Evolutionary conservation across 805 yeast species (phyloP).

Genomic region (Saccharomyces jurei): DNA sequence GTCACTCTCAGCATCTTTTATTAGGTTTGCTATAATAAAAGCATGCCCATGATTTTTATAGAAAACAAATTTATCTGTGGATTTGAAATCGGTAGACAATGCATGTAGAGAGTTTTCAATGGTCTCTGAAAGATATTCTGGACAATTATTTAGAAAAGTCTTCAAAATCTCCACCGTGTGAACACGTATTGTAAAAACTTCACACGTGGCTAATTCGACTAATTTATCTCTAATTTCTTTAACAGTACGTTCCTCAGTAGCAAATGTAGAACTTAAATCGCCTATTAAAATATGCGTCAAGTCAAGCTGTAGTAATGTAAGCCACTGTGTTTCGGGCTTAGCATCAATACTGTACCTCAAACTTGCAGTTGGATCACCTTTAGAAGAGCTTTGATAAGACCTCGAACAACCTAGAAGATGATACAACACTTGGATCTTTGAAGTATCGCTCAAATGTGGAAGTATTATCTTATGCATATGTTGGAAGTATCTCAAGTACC

Average conservation of each 20-base stretch:
- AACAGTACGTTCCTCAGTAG: constrained; percentile 21
- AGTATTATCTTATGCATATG: constrained; percentile 17
- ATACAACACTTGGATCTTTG: constrained; percentile 27
- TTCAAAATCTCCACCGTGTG: constrained; percentile 33
- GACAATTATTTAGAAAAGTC: constrained; percentile 27
- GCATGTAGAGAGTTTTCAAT: constrained; percentile 30
- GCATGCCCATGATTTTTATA: constrained; percentile 35
- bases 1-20: constrained; percentile 31
- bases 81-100: constrained; percentile 30
- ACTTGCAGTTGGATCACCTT: background rate
- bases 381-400: background rate
- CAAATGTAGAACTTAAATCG: constrained; percentile 26
- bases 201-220: constrained; percentile 32
- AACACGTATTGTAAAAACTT: constrained; percentile 36
- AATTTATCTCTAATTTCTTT: constrained; percentile 30
- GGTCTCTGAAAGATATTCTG: constrained; percentile 32
- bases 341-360: constrained; percentile 2
- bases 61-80: constrained; percentile 21
- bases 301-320: constrained; percentile 18
- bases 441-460: constrained; percentile 29
- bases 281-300: constrained; percentile 13
- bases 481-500: constrained; percentile 19
- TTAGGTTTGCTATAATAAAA: constrained; percentile 31
- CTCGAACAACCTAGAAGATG: constrained; percentile 9
- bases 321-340: constrained; percentile 14